Conservation (phyloP, 345 rosid species). For the Odontarrhena argentea region DNA sequence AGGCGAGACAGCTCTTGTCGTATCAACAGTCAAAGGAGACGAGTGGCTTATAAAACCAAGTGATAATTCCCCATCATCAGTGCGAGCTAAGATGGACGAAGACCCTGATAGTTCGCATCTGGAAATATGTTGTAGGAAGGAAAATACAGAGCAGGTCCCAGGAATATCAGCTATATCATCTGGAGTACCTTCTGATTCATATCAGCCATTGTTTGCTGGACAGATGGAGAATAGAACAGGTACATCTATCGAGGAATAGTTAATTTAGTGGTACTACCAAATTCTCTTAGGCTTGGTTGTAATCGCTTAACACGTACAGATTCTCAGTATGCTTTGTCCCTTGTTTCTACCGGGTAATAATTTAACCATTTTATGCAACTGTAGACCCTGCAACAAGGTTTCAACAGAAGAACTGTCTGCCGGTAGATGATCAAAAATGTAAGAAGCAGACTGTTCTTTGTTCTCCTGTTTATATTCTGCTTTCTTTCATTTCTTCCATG, state of each 20-base stretch:
- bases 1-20: conserved; percentile 94
- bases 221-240: conserved; percentile 31
- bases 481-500: conserved; percentile 24
- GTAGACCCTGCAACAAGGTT: conserved; percentile 36
- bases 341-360: conserved; percentile 30
- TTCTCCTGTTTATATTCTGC: conserved; percentile 5
- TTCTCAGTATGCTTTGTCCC: not conserved
- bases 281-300: conserved; percentile 3
- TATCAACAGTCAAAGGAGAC: conserved; percentile 67
- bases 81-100: conserved; percentile 45
- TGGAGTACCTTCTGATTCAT: conserved; percentile 44
- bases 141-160: conserved; percentile 41
- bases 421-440: conserved; percentile 42
- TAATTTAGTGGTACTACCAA: conserved; percentile 13
- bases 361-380: conserved; percentile 38
- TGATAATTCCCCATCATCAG: conserved; percentile 39
- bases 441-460: conserved; percentile 25
- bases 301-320: not conserved
- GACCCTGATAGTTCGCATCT: conserved; percentile 38
- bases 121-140: conserved; percentile 43
- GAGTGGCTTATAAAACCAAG: conserved; percentile 50
- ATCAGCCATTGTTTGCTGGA: conserved; percentile 18
- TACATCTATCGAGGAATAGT: conserved; percentile 9
- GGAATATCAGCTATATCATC: conserved; percentile 42
- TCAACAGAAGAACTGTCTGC: conserved; percentile 33